phyloP scores from a whole-genome alignment of 1,284 basidiomycete genomes.

The Sanghuangporus weigelae region DNA sequence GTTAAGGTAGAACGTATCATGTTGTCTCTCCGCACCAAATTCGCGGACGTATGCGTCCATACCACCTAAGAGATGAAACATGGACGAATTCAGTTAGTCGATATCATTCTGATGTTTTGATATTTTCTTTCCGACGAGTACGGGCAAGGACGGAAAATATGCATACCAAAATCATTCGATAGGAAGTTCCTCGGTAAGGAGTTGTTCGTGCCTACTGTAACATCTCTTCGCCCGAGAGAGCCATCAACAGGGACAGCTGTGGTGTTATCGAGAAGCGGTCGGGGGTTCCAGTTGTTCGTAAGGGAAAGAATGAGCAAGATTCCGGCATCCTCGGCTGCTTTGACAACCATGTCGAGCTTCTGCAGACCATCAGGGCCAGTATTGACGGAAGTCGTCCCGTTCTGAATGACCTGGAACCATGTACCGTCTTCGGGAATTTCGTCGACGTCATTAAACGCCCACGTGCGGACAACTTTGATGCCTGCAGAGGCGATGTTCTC shows the following conservation, averaged over 20 bases:
- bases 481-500: conserved; percentile 25
- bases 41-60: conserved; percentile 61
- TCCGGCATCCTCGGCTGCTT: conserved; percentile 25
- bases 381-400: conserved; percentile 28
- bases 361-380: conserved; percentile 29
- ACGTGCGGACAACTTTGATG: conserved; percentile 29
- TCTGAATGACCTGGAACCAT: conserved; percentile 26
- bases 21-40: conserved; percentile 35
- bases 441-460: conserved; percentile 28
- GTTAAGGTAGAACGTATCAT: conserved; percentile 57
- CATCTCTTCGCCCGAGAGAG: conserved; percentile 28
- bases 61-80: conserved; percentile 27
- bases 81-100: background rate
- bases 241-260: conserved; percentile 19
- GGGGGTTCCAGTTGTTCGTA: conserved; percentile 34
- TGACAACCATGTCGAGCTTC: conserved; percentile 28
- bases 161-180: conserved; percentile 55
- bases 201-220: conserved; percentile 33
- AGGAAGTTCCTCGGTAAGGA: conserved; percentile 45
- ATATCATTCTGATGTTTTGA: background rate
- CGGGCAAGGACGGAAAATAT: background rate
- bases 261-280: conserved; percentile 19
- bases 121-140: background rate
- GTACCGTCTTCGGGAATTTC: conserved; percentile 21
- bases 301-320: conserved; percentile 28